phyloP scores from a whole-genome alignment of 805 yeast species.

The Candida boleticola region DNA sequence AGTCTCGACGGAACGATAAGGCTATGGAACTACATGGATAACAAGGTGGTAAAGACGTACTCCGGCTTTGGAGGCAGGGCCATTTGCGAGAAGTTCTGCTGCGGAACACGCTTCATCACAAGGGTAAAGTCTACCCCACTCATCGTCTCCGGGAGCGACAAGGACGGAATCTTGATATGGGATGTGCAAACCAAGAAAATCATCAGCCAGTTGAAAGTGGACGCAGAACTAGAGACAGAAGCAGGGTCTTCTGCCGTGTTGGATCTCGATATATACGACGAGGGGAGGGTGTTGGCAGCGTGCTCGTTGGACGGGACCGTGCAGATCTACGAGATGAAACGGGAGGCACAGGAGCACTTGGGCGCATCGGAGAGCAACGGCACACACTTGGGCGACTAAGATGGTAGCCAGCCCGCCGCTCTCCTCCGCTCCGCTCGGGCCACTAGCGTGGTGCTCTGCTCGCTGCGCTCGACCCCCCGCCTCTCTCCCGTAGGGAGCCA shows the following conservation, averaged over 20 bases:
- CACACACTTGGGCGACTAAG: neutral
- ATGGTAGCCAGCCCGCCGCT: no score
- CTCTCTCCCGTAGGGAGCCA: no score
- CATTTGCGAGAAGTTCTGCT: conserved; percentile 50
- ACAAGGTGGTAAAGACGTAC: conserved; percentile 76
- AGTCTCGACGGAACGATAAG: conserved; percentile 77
- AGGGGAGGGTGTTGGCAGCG: conserved; percentile 35
- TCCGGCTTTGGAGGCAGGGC: conserved; percentile 24
- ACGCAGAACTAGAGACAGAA: conserved; percentile 10
- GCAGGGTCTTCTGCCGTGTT: conserved; percentile 29
- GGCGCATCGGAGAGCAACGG: no score
- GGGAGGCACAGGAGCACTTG: no score
- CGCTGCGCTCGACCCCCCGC: no score
- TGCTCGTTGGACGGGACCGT: conserved; percentile 24
- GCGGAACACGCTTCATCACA: conserved; percentile 52
- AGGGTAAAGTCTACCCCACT: conserved; percentile 26
- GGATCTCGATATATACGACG: conserved; percentile 36
- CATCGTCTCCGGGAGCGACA: conserved; percentile 62
- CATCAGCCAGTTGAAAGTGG: conserved; percentile 21
- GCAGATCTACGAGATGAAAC: conserved; percentile 19
- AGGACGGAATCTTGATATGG: conserved; percentile 58
- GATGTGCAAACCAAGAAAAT: conserved; percentile 60
- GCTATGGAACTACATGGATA: conserved; percentile 84
- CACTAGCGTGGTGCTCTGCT: no score
- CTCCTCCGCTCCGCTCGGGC: neutral